These are phyloP conservation scores for Dryadomyces sulphureus DNA, from an alignment of 2,329 filamentous ascomycete species.

Conservation along the genomic window DNA sequence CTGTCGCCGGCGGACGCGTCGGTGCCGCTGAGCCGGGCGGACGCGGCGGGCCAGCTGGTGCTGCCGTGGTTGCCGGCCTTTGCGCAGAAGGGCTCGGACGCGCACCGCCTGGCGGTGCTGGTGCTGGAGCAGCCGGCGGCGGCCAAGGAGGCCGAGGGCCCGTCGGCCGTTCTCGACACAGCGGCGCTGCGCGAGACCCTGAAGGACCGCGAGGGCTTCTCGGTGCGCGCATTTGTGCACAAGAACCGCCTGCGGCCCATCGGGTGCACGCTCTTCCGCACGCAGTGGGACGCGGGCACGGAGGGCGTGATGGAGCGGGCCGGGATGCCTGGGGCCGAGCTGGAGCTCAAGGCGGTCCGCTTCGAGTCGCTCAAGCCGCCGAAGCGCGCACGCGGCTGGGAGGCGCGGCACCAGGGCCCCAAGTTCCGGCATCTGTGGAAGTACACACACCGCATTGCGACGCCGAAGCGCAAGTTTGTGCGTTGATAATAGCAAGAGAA, in stretches of 20 bases:
- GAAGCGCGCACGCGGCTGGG: conserved; percentile 48
- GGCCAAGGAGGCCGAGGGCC: background rate
- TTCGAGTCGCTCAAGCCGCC: conserved; percentile 52
- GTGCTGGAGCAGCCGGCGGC: conserved; percentile 63
- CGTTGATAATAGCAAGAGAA: conserved; percentile 7
- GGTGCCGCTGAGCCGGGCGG: conserved; percentile 50
- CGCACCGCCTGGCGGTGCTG: conserved; percentile 77
- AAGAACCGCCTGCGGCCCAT: conserved; percentile 57
- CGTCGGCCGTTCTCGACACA: conserved; percentile 32
- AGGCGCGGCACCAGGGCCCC: conserved; percentile 47
- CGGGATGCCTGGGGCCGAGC: conserved; percentile 57
- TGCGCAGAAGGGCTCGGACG: conserved; percentile 77
- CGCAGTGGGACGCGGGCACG: conserved; percentile 77
- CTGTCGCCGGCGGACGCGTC: no score
- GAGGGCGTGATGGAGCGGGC: conserved; percentile 74
- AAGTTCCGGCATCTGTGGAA: conserved; percentile 53
- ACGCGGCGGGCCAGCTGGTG: conserved; percentile 48
- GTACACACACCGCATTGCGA: conserved; percentile 43
- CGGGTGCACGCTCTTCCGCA: conserved; percentile 78
- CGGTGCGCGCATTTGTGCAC: conserved; percentile 57
- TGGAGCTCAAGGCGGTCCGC: conserved; percentile 74
- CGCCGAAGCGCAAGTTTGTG: conserved; percentile 14
- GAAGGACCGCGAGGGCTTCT: conserved; percentile 49
- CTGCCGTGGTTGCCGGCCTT: conserved; percentile 74
- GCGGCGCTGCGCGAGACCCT: conserved; percentile 33